phyloP scores from a whole-genome alignment of 148 eudicot genomes.

The Limonium bicolor region DNA sequence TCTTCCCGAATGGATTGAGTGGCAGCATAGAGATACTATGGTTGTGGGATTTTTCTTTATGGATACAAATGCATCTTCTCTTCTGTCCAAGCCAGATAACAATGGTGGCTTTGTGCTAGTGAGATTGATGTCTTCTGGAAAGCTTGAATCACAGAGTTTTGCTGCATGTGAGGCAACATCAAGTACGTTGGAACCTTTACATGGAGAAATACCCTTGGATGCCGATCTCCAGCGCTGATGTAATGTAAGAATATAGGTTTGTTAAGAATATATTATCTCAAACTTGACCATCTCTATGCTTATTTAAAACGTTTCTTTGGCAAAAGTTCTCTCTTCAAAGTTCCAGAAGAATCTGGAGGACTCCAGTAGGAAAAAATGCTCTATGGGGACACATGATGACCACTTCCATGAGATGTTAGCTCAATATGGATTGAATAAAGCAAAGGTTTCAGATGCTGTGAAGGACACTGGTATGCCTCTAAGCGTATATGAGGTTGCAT shows the following conservation, averaged over 20 bases:
- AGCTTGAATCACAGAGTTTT: slow-evolving; percentile 58
- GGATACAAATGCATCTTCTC: slow-evolving; percentile 23
- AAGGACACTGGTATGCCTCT: slow-evolving; percentile 31
- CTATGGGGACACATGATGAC: slow-evolving; percentile 19
- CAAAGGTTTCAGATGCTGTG: slow-evolving; percentile 22
- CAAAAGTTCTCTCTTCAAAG: slow-evolving; percentile 16
- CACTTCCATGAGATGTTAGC: slow-evolving; percentile 32
- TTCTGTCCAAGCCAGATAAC: slow-evolving; percentile 18
- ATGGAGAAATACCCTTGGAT: slow-evolving; percentile 16
- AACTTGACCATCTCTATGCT: slow-evolving; percentile 34
- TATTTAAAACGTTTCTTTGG: slow-evolving; percentile 29
- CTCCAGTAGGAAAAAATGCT: slow-evolving; percentile 6
- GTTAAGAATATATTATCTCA: slow-evolving; percentile 24
- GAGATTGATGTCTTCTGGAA: slow-evolving; percentile 62
- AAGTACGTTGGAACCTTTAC: slow-evolving; percentile 8
- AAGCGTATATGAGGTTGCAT: slow-evolving; percentile 50
- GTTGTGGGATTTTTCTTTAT: slow-evolving; percentile 67
- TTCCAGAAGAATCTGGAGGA: slow-evolving; percentile 6
- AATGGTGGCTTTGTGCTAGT: slow-evolving; percentile 56
- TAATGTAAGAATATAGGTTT: slow-evolving; percentile 23
- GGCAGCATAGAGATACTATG: slow-evolving; percentile 65
- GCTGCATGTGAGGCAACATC: slow-evolving; percentile 29
- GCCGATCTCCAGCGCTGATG: slow-evolving; percentile 29
- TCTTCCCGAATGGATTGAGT: slow-evolving; percentile 64
- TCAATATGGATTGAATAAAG: slow-evolving; percentile 17